phyloP scores from a whole-genome alignment of 2,329 filamentous ascomycete genomes.

The Aspergillaceae sp. region DNA sequence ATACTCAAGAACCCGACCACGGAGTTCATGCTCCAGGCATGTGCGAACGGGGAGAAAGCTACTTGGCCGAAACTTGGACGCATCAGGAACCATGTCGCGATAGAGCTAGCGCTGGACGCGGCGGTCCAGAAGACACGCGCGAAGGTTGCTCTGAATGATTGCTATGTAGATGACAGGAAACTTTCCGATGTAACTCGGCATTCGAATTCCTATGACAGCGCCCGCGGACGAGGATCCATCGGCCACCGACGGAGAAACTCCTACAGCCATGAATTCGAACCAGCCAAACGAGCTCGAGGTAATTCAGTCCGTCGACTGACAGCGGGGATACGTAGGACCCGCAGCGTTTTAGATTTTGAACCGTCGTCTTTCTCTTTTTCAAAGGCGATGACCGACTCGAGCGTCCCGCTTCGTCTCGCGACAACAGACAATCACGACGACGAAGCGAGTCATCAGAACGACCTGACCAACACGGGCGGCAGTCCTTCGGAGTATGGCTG shows the following conservation, averaged over 20 bases:
- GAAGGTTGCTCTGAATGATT: constrained; percentile 27
- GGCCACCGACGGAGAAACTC: constrained; percentile 22
- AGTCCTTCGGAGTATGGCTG: neutral
- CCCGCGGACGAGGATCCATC: constrained; percentile 12
- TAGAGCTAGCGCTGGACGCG: constrained; percentile 65
- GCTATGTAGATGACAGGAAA: constrained; percentile 14
- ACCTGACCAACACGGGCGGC: constrained; percentile 1
- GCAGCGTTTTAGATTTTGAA: constrained; percentile 12
- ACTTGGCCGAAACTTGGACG: constrained; percentile 87
- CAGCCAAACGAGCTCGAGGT: constrained; percentile 4
- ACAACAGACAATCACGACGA: neutral
- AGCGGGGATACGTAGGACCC: constrained; percentile 10
- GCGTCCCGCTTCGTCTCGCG: no score
- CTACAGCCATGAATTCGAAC: constrained; percentile 23
- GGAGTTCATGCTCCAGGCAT: constrained; percentile 76
- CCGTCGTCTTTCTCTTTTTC: neutral
- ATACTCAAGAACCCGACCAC: constrained; percentile 76
- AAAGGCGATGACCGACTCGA: no score
- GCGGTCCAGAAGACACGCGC: constrained; percentile 35
- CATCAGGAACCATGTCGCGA: constrained; percentile 77
- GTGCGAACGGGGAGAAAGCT: constrained; percentile 69
- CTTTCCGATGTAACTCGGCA: constrained; percentile 9
- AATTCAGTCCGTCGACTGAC: constrained; percentile 5
- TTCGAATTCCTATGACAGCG: constrained; percentile 16
- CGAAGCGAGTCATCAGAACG: neutral